Percentiles rank a stretch among this genome's conserved stretches.
These are phyloP conservation scores for Micractinium conductrix DNA, from an alignment of 139 green algal genomes.

Conservation along the genomic window DNA sequence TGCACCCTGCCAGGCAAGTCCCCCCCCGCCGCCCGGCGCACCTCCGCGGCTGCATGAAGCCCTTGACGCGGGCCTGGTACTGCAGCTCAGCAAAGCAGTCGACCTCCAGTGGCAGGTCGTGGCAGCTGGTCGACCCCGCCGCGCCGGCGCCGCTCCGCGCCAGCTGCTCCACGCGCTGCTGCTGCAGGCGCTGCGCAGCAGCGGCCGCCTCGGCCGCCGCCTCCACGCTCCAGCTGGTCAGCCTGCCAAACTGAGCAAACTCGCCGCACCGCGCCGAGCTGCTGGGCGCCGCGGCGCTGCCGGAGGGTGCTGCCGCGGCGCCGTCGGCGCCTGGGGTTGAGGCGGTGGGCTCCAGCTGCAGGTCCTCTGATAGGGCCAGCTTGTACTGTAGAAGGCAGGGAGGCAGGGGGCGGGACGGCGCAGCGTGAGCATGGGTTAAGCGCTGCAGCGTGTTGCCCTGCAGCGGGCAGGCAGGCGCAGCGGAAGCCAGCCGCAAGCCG, in stretches of 20 bases:
- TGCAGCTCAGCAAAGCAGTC: constrained; percentile 39
- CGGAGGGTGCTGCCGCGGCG: not conserved
- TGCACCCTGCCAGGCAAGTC: not conserved
- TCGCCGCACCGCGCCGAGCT: not conserved
- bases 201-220: constrained; percentile 18
- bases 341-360: constrained; percentile 3
- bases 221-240: constrained; percentile 8
- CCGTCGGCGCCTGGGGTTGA: not conserved
- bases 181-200: not conserved
- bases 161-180: not conserved
- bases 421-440: too few species aligned
- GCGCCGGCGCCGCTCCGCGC: not conserved
- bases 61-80: constrained; percentile 52
- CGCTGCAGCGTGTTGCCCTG: too few species aligned
- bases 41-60: constrained; percentile 63
- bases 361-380: constrained; percentile 8
- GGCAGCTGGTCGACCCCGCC: not conserved
- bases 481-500: not conserved
- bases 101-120: not conserved
- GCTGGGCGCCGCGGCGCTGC: not conserved
- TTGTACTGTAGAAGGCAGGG: constrained; percentile 24
- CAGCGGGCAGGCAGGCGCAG: not conserved
- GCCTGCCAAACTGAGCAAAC: too few species aligned
- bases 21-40: not conserved
- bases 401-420: not conserved